phyloP scores from a whole-genome alignment of 148 eudicot genomes.

The Camellia sinensis region DNA sequence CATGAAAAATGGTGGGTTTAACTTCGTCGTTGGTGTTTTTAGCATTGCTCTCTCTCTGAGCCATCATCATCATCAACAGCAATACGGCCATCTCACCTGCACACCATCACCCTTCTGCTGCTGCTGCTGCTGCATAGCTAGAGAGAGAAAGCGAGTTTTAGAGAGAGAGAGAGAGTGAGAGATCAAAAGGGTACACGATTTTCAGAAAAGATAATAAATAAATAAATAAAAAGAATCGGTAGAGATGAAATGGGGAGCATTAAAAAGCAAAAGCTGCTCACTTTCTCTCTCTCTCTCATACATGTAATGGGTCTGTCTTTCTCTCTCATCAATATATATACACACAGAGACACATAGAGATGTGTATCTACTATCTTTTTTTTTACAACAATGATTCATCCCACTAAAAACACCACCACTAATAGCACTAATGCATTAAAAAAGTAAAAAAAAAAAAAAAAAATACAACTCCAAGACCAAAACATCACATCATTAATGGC shows the following conservation, averaged over 20 bases:
- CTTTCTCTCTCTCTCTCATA: not conserved
- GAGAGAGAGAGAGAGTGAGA: slow-evolving; percentile 9
- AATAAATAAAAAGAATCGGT: not conserved
- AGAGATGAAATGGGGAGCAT: slow-evolving; percentile 23
- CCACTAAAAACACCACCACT: too few relatives aligned
- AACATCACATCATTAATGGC: too few relatives aligned
- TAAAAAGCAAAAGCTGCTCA: slow-evolving; percentile 41
- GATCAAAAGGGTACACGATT: slow-evolving; percentile 33
- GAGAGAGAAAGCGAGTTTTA: not conserved
- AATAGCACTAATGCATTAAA: too few relatives aligned
- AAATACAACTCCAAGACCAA: too few relatives aligned
- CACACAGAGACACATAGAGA: not conserved
- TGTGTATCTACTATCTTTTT: not conserved
- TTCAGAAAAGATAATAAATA: slow-evolving; percentile 27
- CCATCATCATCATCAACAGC: slow-evolving; percentile 18
- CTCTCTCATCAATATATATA: not conserved
- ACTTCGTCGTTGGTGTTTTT: slow-evolving; percentile 26
- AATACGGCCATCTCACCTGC: slow-evolving; percentile 30
- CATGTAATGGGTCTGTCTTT: not conserved
- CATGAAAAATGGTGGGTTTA: slow-evolving; percentile 54
- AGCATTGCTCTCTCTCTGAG: slow-evolving; percentile 27
- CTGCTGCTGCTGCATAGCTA: slow-evolving; percentile 1
- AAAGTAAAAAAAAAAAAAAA: too few relatives aligned
- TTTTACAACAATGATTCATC: too few relatives aligned
- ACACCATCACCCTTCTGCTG: slow-evolving; percentile 13